Base-by-base conservation (phyloP, 345 rosid species). In the Gossypioides kirkii region DNA sequence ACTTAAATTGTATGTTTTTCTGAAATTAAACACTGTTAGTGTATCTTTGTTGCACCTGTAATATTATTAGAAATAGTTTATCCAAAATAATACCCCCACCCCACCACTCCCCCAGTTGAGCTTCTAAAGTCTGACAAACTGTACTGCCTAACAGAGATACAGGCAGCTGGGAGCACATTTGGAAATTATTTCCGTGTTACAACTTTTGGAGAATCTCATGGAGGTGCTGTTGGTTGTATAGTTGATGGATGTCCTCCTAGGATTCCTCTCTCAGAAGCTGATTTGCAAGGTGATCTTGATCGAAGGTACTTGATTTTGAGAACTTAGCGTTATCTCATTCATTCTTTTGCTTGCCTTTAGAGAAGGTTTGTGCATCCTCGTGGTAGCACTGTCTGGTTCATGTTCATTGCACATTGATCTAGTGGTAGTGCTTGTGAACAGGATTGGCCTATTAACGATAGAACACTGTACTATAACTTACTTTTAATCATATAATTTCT, bases 241-340 rank as follows among this genome's bases (percentile, higher is more conserved):
- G 85, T 96, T 56, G 99, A 96, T 63, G 98, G 99, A 53, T 96
- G 98, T 80, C 99, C 99, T 73, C 98, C 99, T 7, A 80, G 92
- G 54, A 77, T 96, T 72, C 90, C 94, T 47, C 91, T 96, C 6
- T 74, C 88, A 9, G 98, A 91, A 79, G 78, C 90, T 74, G 99
- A 93, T 86, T 63, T 96, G 81, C 98, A 96, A 73, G 74, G 80
- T 16, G 99, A 93, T 73, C 99, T 95, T 61, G 99, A 95, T 78
- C 86, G 99, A 77, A 91, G 98, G 98, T 92, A 74, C 28, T 23
- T 74, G 38, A 47, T 73, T 43, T 54, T 69, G 38, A 65, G 32
- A 8, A 16, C 23, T 10, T 68, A 4, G 23, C 16, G 12, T 52
- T 45, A n/a, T 60, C 3, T 9, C 45, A 49, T 49, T 42, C 10